Evolutionary conservation across 768 basidiomycete species (phyloP).

Genomic region (Xanthoconium stramineum): DNA sequence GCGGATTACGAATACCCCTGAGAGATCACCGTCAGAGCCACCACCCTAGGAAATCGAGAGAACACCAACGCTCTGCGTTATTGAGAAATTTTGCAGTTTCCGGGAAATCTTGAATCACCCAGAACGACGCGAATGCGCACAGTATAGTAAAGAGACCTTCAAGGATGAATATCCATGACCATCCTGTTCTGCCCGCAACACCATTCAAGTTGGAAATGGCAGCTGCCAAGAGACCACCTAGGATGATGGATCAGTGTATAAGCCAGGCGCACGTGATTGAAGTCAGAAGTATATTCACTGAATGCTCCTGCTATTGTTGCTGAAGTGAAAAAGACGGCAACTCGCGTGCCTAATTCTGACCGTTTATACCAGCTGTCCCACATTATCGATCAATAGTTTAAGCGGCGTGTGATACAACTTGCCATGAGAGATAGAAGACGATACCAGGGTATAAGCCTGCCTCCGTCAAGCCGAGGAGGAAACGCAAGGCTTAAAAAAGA

Average conservation of each 20-base stretch:
- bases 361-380: constrained; percentile 71
- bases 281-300: constrained; percentile 39
- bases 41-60: not conserved
- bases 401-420: constrained; percentile 6
- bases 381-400: not conserved
- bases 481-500: constrained; percentile 45
- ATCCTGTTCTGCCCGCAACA: constrained; percentile 57
- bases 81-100: constrained; percentile 70
- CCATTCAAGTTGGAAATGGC: constrained; percentile 73
- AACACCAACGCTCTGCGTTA: constrained; percentile 51
- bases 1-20: constrained; percentile 61
- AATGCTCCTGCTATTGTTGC: constrained; percentile 79
- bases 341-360: constrained; percentile 66
- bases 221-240: constrained; percentile 62
- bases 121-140: constrained; percentile 58
- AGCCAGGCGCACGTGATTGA: not conserved
- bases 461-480: constrained; percentile 56
- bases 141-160: constrained; percentile 70
- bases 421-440: constrained; percentile 63
- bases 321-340: constrained; percentile 76
- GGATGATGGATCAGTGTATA: not conserved
- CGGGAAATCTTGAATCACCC: constrained; percentile 77
- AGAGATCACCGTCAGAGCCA: not conserved
- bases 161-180: constrained; percentile 74
- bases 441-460: constrained; percentile 53